Evolutionary conservation across 2,329 filamentous ascomycete genomes (phyloP).

Genomic region (Aureobasidium pullulans): DNA sequence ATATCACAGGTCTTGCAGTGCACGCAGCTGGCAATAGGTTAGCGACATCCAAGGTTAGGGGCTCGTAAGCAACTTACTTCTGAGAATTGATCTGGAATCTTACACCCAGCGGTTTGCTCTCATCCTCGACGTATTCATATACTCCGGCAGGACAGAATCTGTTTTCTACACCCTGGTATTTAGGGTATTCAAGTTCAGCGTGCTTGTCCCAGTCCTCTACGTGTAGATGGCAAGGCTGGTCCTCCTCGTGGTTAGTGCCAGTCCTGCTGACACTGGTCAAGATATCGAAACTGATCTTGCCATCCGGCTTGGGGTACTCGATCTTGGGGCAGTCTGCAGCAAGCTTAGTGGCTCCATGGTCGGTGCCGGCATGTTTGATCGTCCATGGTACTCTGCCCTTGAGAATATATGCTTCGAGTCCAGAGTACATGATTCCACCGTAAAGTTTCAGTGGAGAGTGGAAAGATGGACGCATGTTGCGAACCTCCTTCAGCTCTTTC

Average conservation of each 20-base stretch:
- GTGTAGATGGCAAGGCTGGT: conserved; percentile 92
- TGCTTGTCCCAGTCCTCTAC: conserved; percentile 94
- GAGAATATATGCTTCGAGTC: conserved; percentile 80
- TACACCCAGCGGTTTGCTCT: conserved; percentile 76
- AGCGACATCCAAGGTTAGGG: conserved; percentile 17
- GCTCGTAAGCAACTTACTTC: conserved; percentile 59
- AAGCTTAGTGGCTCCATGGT: conserved; percentile 69
- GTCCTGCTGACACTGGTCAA: conserved; percentile 91
- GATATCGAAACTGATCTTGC: conserved; percentile 91
- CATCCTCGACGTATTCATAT: conserved; percentile 96
- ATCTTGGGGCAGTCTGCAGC: conserved; percentile 81
- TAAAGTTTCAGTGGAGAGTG: conserved; percentile 78
- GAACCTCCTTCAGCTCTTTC: conserved; percentile 89
- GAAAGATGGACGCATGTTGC: conserved; percentile 97
- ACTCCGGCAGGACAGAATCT: conserved; percentile 95
- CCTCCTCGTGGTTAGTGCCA: conserved; percentile 97
- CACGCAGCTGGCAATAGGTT: conserved; percentile 63
- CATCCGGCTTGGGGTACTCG: conserved; percentile 94
- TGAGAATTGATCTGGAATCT: conserved; percentile 96
- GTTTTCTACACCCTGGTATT: conserved; percentile 88
- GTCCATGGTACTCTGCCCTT: conserved; percentile 89
- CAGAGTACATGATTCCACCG: conserved; percentile 87
- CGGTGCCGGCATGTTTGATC: conserved; percentile 70
- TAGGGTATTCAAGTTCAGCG: conserved; percentile 71
- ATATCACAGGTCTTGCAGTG: conserved; percentile 99